Percentiles rank a stretch among this genome's conserved stretches.
These are phyloP conservation scores for Zasmidium citrigriseum DNA, from an alignment of 2,329 filamentous ascomycete species.

Conservation along the genomic window DNA sequence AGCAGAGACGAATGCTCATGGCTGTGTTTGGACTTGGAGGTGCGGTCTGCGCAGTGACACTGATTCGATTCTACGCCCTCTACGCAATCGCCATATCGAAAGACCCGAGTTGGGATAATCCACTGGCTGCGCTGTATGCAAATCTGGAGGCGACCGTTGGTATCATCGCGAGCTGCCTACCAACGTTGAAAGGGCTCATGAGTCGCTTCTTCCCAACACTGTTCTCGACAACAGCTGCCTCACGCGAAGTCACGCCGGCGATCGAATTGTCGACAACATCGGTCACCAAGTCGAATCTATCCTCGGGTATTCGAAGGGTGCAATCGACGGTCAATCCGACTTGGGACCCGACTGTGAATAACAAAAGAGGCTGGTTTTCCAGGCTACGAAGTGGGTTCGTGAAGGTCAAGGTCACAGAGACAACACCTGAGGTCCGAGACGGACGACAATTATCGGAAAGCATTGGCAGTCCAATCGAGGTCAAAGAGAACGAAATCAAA, in stretches of 20 bases:
- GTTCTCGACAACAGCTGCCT: slow-evolving; percentile 1
- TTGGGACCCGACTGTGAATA: background rate
- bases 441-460: background rate
- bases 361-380: background rate
- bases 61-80: slow-evolving; percentile 29
- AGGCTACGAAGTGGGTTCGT: background rate
- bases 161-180: slow-evolving; percentile 3
- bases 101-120: slow-evolving; percentile 31
- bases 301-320: background rate
- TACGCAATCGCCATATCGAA: slow-evolving; percentile 26
- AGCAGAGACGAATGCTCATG: slow-evolving; percentile 34
- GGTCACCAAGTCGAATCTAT: background rate
- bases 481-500: background rate
- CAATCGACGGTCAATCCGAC: background rate
- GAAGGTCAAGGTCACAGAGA: background rate
- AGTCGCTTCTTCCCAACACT: slow-evolving; percentile 1
- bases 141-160: slow-evolving; percentile 4
- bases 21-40: slow-evolving; percentile 36
- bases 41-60: slow-evolving; percentile 31
- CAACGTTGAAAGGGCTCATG: slow-evolving; percentile 2
- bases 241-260: background rate
- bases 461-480: background rate
- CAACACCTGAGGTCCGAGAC: background rate
- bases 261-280: background rate
- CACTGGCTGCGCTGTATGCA: slow-evolving; percentile 28